Percentiles rank a stretch among this genome's conserved stretches.
Evolutionary conservation across 2,329 filamentous ascomycete genomes (phyloP).

Genomic region (Teratosphaeriaceae sp.): DNA sequence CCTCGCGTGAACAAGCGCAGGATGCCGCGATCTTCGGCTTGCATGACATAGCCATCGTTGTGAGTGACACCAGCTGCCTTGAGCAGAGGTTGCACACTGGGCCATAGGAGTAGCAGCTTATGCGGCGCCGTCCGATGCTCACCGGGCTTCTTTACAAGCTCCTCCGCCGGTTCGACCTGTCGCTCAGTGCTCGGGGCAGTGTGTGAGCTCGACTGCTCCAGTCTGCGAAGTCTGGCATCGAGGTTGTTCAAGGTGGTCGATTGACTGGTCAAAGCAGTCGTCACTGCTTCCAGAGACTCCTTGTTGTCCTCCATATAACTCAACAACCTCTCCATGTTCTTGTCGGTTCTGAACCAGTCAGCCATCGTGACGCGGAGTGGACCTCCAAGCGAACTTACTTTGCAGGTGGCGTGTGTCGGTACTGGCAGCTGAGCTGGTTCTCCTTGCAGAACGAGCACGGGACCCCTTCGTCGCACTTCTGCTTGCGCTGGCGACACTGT

Average conservation of each 20-base stretch:
- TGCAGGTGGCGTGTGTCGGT: slow-evolving; percentile 84
- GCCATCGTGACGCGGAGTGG: no score
- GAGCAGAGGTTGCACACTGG: slow-evolving; percentile 31
- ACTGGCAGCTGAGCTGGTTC: slow-evolving; percentile 75
- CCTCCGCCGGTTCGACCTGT: slow-evolving; percentile 2
- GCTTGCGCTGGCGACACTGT: slow-evolving; percentile 78
- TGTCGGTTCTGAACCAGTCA: slow-evolving; percentile 37
- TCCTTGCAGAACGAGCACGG: slow-evolving; percentile 83
- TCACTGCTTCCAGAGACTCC: no score
- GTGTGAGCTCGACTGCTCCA: slow-evolving; percentile 15
- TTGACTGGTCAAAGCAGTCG: no score
- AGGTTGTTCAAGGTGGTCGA: slow-evolving; percentile 23
- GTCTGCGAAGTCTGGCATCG: slow-evolving; percentile 18
- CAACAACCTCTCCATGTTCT: slow-evolving; percentile 45
- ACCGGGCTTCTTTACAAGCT: slow-evolving; percentile 52
- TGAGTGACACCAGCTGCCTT: slow-evolving; percentile 18
- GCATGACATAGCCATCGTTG: slow-evolving; percentile 31
- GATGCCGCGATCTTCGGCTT: slow-evolving; percentile 31
- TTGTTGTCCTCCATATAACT: slow-evolving; percentile 33
- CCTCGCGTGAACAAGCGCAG: slow-evolving; percentile 31
- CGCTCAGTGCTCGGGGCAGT: slow-evolving; percentile 2
- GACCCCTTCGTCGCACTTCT: slow-evolving; percentile 83
- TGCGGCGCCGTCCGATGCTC: slow-evolving; percentile 91
- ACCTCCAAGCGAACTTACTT: no score
- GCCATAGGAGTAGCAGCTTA: slow-evolving; percentile 65